Conservation (phyloP, 805 yeast genomes). For the Vanderwaltozyma polyspora region DNA sequence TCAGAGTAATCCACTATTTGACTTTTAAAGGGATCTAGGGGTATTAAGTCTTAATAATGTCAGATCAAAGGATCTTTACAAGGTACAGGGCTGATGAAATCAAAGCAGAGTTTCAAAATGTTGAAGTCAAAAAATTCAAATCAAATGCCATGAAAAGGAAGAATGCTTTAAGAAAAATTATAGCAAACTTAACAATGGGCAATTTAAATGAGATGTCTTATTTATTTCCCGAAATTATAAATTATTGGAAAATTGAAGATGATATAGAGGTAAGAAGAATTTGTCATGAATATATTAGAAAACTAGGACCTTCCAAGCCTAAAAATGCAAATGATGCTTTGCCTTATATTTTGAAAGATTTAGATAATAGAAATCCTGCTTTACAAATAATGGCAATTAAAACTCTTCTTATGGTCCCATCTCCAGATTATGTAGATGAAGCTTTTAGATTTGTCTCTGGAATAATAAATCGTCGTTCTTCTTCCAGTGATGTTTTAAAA, state of each 20-base stretch:
- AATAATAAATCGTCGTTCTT: conserved; percentile 36
- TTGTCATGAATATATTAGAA: conserved; percentile 54
- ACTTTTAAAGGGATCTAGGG: background rate
- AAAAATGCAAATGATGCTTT: conserved; percentile 44
- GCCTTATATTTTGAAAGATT: conserved; percentile 43
- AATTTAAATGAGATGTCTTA: conserved; percentile 57
- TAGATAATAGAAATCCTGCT: conserved; percentile 35
- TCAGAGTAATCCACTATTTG: no score
- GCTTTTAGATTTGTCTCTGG: conserved; percentile 31
- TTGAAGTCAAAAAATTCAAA: conserved; percentile 32
- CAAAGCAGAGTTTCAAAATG: conserved; percentile 22
- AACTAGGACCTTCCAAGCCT: conserved; percentile 51
- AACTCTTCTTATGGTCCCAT: conserved; percentile 50
- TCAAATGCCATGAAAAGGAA: conserved; percentile 29
- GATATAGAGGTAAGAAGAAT: conserved; percentile 64
- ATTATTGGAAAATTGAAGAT: conserved; percentile 39
- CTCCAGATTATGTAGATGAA: conserved; percentile 39
- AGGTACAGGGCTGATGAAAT: conserved; percentile 28
- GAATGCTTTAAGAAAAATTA: conserved; percentile 52
- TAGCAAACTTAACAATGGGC: conserved; percentile 77
- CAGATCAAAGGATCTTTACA: conserved; percentile 22
- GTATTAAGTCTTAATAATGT: no score
- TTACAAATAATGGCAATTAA: conserved; percentile 52
- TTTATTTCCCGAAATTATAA: conserved; percentile 52
- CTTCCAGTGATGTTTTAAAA: conserved; percentile 42